Evolutionary conservation across 2,329 filamentous ascomycete genomes (phyloP).

Genomic region (Daldinia eschscholtzii): DNA sequence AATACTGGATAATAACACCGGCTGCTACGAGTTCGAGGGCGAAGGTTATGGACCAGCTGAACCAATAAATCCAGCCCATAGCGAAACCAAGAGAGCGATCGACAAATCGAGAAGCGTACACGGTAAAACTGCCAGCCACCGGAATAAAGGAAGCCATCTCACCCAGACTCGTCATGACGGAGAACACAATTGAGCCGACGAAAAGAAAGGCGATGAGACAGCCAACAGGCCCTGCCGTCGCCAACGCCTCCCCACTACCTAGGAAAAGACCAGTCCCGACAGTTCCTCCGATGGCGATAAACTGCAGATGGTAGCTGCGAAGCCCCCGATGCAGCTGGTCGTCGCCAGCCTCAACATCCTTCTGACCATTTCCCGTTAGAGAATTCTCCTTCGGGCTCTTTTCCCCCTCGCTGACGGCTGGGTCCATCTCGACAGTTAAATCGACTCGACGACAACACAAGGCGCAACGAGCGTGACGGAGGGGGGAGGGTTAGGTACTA

Average conservation of each 20-base stretch:
- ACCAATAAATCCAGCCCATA: slow-evolving; percentile 89
- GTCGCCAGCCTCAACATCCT: slow-evolving; percentile 50
- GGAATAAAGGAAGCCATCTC: slow-evolving; percentile 86
- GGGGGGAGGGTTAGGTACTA: neutral
- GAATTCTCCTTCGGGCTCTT: slow-evolving; percentile 34
- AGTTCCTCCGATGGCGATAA: slow-evolving; percentile 64
- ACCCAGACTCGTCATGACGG: slow-evolving; percentile 77
- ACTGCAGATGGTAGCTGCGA: slow-evolving; percentile 53
- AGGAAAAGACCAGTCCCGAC: slow-evolving; percentile 81
- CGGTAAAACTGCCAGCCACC: slow-evolving; percentile 80
- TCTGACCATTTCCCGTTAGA: slow-evolving; percentile 36
- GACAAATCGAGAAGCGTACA: slow-evolving; percentile 81
- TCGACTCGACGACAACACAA: slow-evolving; percentile 19
- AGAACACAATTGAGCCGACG: slow-evolving; percentile 79
- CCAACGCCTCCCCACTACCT: slow-evolving; percentile 72
- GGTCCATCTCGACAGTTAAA: slow-evolving; percentile 33
- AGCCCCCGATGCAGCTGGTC: slow-evolving; percentile 53
- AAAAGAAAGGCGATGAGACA: slow-evolving; percentile 77
- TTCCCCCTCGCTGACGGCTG: slow-evolving; percentile 30
- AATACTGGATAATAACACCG: slow-evolving; percentile 82
- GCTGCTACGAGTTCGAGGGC: slow-evolving; percentile 80
- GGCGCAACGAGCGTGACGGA: slow-evolving; percentile 12
- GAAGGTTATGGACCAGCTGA: slow-evolving; percentile 78
- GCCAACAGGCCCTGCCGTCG: slow-evolving; percentile 73
- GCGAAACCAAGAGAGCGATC: slow-evolving; percentile 77